These are phyloP conservation scores for Populus hybrid DNA, from an alignment of 441 rosid species.

Conservation along the genomic window DNA sequence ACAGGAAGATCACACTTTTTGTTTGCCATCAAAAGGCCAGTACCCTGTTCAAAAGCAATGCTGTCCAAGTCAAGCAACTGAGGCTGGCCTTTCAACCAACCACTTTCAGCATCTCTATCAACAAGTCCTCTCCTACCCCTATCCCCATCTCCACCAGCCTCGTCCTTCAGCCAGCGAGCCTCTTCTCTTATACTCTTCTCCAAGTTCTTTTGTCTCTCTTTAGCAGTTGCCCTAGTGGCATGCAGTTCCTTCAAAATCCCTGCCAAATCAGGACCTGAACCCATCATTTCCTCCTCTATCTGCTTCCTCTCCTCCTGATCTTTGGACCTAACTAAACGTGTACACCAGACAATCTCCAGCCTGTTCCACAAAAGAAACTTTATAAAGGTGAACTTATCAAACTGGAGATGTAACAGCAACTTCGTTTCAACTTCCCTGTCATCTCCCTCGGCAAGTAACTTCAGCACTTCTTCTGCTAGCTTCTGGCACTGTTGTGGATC, in stretches of 20 bases:
- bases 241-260: conserved; percentile 88
- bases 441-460: conserved; percentile 78
- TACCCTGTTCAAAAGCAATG: conserved; percentile 78
- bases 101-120: conserved; percentile 68
- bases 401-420: conserved; percentile 57
- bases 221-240: conserved; percentile 87
- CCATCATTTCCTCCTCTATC: conserved; percentile 84
- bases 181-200: conserved; percentile 94
- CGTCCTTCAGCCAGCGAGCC: conserved; percentile 87
- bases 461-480: conserved; percentile 88
- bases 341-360: conserved; percentile 89
- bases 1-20: conserved; percentile 72
- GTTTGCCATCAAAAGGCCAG: conserved; percentile 81
- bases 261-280: conserved; percentile 61
- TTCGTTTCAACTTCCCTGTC: conserved; percentile 81
- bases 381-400: conserved; percentile 65
- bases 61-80: conserved; percentile 82
- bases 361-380: conserved; percentile 65
- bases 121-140: conserved; percentile 52
- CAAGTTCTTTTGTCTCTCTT: conserved; percentile 86
- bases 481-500: conserved; percentile 83
- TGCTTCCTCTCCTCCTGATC: conserved; percentile 74
- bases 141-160: conserved; percentile 60
- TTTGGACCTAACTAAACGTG: conserved; percentile 89
- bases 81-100: conserved; percentile 78